These are phyloP conservation scores for Tulasnella sp. DNA, from an alignment of 768 basidiomycete species.

Conservation along the genomic window DNA sequence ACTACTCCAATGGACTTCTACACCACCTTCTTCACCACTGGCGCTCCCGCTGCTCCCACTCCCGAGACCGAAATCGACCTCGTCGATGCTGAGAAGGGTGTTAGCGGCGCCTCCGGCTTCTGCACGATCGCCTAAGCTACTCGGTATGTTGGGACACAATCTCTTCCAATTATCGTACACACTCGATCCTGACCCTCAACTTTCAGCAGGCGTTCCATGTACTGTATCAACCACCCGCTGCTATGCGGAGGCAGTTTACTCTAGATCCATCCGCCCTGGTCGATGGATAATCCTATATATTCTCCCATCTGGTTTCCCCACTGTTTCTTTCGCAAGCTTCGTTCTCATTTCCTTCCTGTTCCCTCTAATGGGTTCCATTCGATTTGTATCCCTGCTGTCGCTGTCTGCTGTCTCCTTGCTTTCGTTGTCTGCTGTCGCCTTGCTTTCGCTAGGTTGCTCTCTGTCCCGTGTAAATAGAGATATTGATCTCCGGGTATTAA, in stretches of 20 bases:
- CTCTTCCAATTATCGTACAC: too few relatives aligned
- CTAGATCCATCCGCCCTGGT: neutral
- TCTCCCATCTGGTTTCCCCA: neutral
- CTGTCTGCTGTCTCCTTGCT: neutral
- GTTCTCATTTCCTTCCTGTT: neutral
- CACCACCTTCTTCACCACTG: neutral
- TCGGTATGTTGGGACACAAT: neutral
- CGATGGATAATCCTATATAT: neutral
- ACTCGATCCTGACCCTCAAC: neutral
- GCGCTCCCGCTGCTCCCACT: neutral
- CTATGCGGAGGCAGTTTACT: neutral
- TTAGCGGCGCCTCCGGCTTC: neutral
- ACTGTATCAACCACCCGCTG: neutral
- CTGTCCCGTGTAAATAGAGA: neutral
- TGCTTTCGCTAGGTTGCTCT: neutral
- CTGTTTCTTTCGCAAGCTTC: neutral
- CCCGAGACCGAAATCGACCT: neutral
- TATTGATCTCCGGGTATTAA: neutral
- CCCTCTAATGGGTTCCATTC: neutral
- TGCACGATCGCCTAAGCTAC: neutral
- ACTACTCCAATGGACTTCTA: conserved; percentile 6
- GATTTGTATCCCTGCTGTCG: neutral
- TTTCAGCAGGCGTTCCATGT: neutral
- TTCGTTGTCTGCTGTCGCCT: neutral
- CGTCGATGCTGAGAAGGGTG: neutral